Evolutionary conservation across 768 basidiomycete genomes (phyloP), one percentile per base, ranked within the genome.

Genomic region (Amanita exitialis): DNA sequence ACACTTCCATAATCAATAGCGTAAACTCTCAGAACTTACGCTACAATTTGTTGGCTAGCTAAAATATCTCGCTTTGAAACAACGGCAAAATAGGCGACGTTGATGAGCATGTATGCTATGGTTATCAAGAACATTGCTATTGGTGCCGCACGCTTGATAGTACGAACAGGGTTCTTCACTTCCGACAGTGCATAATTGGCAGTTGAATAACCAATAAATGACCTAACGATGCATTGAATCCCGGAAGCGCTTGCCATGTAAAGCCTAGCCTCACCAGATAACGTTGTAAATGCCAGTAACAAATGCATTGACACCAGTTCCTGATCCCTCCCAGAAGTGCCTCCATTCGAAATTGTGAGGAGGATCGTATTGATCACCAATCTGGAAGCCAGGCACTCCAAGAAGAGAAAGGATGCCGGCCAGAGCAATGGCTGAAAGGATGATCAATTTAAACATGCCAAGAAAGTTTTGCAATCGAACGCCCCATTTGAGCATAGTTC

Each of bases 181-280:
- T 90, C 86, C 3, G 82, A 83, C 2, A 89, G 67, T 0, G 79
- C 82, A 55, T 85, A 86, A 58, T 88, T 86, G 7, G 83, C 84
- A 52, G 83, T 85, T 1, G 78, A 76, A 59, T 86, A 90, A 0
- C 86, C 86, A 9, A 76, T 72, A 59, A 79, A 85, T 0, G 82
- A 80, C 84, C 84, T 86, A 39, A 43, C 6, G 3, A 42, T 3
- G 51, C 13, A 7, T 34, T 6, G n/a, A 21, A 28, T 15, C 4
- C 13, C 16, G 6, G 16, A 47, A 20, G 18, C 7, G 12, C 27
- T 5, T 6, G 43, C 42, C 3, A 27, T 2, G 12, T 37, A 36
- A n/a, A 15, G n/a, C 3, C 5, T 10, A 41, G 10, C 48, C 67
- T 9, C 47, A 83, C 85, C 86, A 88, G 18, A 84, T 80, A 41